phyloP scores from a whole-genome alignment of 805 yeast genomes.

The Cyberlindnera amylophila region DNA sequence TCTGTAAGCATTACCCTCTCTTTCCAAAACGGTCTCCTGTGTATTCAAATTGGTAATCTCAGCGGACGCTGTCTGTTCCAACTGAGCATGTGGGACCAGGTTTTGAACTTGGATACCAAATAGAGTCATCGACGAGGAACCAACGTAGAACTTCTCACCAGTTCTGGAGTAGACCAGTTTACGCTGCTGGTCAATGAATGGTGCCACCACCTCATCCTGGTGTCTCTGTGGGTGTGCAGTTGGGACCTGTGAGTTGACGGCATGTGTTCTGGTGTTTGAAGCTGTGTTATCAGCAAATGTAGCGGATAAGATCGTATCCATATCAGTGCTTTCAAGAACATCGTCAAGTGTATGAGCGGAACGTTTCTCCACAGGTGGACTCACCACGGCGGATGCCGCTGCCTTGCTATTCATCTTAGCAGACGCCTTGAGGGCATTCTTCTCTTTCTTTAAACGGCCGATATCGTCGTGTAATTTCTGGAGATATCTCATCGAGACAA shows the following conservation, averaged over 20 bases:
- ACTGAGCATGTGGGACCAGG: slow-evolving; percentile 35
- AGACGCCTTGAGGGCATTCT: slow-evolving; percentile 47
- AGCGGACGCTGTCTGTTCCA: slow-evolving; percentile 23
- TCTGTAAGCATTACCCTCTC: slow-evolving; percentile 73
- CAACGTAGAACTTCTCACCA: slow-evolving; percentile 73
- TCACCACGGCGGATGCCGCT: not conserved
- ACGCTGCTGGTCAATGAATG: slow-evolving; percentile 68
- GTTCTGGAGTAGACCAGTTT: slow-evolving; percentile 69
- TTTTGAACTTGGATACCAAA: slow-evolving; percentile 76
- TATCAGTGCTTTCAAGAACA: slow-evolving; percentile 22
- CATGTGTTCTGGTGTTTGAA: slow-evolving; percentile 18
- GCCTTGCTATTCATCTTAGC: slow-evolving; percentile 11
- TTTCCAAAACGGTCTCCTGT: slow-evolving; percentile 58
- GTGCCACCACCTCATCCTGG: slow-evolving; percentile 50
- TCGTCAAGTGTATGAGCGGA: slow-evolving; percentile 12
- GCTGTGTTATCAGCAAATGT: slow-evolving; percentile 27
- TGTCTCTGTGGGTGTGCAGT: not conserved
- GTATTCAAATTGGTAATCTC: slow-evolving; percentile 18
- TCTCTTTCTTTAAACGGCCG: slow-evolving; percentile 60
- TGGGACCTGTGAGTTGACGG: not conserved
- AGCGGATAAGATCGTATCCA: slow-evolving; percentile 24
- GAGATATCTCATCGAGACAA: slow-evolving; percentile 67
- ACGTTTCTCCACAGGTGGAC: not conserved
- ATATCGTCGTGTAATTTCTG: slow-evolving; percentile 66
- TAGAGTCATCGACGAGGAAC: slow-evolving; percentile 78